phyloP scores from a whole-genome alignment of 225 moss, liverwort and hornwort species.

The Thuidium tamariscinum region DNA sequence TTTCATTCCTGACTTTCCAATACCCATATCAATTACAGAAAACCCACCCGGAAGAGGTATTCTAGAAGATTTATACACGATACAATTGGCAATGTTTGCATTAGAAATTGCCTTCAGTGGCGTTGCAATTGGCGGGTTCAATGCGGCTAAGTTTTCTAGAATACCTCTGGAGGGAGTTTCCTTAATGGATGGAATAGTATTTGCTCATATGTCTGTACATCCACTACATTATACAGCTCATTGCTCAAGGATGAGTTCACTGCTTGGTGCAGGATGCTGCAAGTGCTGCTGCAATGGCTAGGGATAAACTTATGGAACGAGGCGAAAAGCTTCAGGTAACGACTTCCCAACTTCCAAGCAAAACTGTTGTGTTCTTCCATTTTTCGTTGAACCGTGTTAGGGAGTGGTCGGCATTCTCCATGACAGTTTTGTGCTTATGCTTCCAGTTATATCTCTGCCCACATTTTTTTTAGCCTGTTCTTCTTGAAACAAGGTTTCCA shows the following conservation, averaged over 20 bases:
- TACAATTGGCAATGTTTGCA: not conserved
- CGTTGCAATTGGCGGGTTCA: not conserved
- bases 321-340: slow-evolving; percentile 91
- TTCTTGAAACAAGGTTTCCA: not conserved
- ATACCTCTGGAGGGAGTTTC: not conserved
- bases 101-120: not conserved
- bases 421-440: not conserved
- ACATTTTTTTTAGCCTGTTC: not conserved
- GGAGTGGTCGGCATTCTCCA: not conserved
- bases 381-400: not conserved
- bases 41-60: not conserved
- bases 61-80: not conserved
- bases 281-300: slow-evolving; percentile 62
- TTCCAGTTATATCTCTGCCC: not conserved
- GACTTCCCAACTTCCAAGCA: not conserved
- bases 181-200: not conserved
- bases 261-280: slow-evolving; percentile 47
- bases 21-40: not conserved
- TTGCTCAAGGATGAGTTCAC: not conserved
- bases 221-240: not conserved
- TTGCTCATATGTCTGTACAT: not conserved
- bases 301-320: slow-evolving; percentile 81
- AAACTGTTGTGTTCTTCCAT: not conserved
- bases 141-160: not conserved
- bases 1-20: not conserved